Evolutionary conservation across 148 eudicot species (phyloP).

Genomic region (Silene latifolia): DNA sequence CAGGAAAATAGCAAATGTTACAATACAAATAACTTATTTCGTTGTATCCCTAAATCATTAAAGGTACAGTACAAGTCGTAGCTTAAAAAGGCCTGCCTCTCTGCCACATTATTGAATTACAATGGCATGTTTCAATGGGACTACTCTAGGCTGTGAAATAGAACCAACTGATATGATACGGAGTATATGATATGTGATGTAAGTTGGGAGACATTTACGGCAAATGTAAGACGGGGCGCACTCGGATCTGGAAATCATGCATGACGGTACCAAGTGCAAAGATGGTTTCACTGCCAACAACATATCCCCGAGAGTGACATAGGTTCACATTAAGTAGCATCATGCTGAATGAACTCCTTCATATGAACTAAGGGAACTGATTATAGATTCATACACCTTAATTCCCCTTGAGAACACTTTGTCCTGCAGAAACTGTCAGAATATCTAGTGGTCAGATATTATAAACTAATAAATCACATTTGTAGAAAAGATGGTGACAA

Average conservation of each 20-base stretch:
- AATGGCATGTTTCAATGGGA: not conserved
- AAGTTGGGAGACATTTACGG: slow-evolving; percentile 8
- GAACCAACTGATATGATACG: not conserved
- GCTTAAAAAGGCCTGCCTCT: not conserved
- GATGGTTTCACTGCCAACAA: not conserved
- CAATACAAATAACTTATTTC: not conserved
- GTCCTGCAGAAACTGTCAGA: slow-evolving; percentile 62
- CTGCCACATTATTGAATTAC: not conserved
- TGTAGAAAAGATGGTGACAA: not conserved
- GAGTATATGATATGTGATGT: not conserved
- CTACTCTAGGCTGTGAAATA: not conserved
- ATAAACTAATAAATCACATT: not conserved
- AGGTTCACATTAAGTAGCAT: slow-evolving; percentile 8
- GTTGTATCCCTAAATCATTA: not conserved
- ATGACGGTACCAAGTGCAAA: not conserved
- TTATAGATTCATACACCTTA: slow-evolving; percentile 66
- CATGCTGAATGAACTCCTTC: slow-evolving; percentile 18
- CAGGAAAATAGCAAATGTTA: not conserved
- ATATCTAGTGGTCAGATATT: slow-evolving; percentile 8
- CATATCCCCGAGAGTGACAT: not conserved
- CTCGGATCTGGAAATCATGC: not conserved
- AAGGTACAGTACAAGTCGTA: not conserved
- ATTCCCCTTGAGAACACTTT: slow-evolving; percentile 68
- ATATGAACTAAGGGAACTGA: slow-evolving; percentile 66
- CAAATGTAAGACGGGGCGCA: not conserved